Conservation (phyloP, 2,329 filamentous ascomycete species). For the Cryphonectria parasitica region DNA sequence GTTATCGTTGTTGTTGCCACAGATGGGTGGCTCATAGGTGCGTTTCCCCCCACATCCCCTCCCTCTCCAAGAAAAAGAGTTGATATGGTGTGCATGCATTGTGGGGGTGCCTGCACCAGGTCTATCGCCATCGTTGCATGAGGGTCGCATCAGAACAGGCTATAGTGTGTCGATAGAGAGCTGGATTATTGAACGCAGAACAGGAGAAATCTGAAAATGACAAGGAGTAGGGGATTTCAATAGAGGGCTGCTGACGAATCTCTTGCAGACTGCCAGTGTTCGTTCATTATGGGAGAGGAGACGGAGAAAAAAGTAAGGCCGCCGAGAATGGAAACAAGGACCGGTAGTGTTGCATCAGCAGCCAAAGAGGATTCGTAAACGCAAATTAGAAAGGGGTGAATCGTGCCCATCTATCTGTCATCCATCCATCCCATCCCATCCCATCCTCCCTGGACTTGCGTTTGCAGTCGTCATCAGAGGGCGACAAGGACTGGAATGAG, state of each 20-base stretch:
- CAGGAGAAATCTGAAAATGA: background rate
- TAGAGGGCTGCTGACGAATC: background rate
- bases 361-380: constrained; percentile 10
- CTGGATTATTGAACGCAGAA: background rate
- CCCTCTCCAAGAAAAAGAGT: background rate
- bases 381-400: constrained; percentile 16
- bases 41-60: no score
- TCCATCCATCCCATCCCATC: background rate
- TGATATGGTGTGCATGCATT: background rate
- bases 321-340: background rate
- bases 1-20: background rate
- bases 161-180: constrained; percentile 6
- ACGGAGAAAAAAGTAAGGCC: background rate
- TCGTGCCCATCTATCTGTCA: background rate
- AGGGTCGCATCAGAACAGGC: background rate
- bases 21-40: background rate
- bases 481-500: background rate
- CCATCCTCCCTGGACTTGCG: constrained; percentile 1
- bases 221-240: background rate
- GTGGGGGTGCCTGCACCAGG: background rate
- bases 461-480: background rate
- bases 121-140: background rate
- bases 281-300: background rate
- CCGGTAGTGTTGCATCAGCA: constrained; percentile 6
- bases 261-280: background rate